These are phyloP conservation scores for Trichoderma parareesei DNA, from an alignment of 495 filamentous ascomycete species.

Conservation along the genomic window DNA sequence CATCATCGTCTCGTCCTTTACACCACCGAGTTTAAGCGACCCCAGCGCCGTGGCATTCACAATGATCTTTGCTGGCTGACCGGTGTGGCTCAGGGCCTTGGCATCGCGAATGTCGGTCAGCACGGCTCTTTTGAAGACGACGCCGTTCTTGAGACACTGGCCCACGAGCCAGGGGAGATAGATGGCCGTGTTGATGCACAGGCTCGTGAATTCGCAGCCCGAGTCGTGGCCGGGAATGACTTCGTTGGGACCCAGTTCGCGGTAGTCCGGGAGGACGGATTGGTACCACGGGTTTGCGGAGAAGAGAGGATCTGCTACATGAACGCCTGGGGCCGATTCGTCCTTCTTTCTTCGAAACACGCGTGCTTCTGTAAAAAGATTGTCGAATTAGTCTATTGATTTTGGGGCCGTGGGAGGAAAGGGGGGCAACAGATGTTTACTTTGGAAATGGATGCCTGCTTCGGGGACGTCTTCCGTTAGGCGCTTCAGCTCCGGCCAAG, in stretches of 20 bases:
- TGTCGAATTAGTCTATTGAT: no score
- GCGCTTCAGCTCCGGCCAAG: conserved; percentile 58
- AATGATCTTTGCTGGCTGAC: conserved; percentile 57
- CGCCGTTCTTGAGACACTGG: conserved; percentile 64
- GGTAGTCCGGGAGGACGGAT: conserved; percentile 63
- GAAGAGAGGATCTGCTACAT: conserved; percentile 51
- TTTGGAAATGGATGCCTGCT: conserved; percentile 82
- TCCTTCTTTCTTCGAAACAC: conserved; percentile 36
- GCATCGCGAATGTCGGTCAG: conserved; percentile 70
- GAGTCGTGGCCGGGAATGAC: conserved; percentile 56
- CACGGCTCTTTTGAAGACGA: conserved; percentile 49
- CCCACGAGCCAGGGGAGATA: conserved; percentile 80
- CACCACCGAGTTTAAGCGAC: conserved; percentile 68
- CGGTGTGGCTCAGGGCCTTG: conserved; percentile 51
- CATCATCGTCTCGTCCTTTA: conserved; percentile 63
- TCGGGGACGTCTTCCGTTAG: conserved; percentile 69
- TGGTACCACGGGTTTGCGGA: conserved; percentile 74
- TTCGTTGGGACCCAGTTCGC: conserved; percentile 43
- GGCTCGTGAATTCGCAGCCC: conserved; percentile 65
- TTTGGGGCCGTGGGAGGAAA: background rate
- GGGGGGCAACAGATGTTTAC: conserved; percentile 30
- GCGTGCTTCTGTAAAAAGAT: conserved; percentile 25
- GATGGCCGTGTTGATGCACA: conserved; percentile 84
- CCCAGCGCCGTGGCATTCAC: conserved; percentile 84
- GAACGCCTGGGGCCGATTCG: conserved; percentile 17